Conservation (phyloP, 2,329 filamentous ascomycete genomes). For the Beauveria caledonica region DNA sequence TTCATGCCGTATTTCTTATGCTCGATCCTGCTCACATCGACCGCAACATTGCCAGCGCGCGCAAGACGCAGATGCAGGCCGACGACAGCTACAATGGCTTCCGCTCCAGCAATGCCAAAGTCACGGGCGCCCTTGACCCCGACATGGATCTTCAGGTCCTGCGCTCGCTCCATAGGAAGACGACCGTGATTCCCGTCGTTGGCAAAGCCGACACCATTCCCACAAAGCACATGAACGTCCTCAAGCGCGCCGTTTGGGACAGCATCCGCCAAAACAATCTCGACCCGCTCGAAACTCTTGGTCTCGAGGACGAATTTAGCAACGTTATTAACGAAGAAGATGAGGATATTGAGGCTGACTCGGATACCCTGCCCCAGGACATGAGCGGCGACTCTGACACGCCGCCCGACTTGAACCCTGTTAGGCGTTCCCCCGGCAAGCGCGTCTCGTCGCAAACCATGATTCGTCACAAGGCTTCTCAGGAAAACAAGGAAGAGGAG, state of each 20-base stretch:
- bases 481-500: slow-evolving; percentile 42
- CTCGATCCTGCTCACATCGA: slow-evolving; percentile 84
- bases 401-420: neutral
- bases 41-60: slow-evolving; percentile 64
- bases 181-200: slow-evolving; percentile 89
- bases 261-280: slow-evolving; percentile 73
- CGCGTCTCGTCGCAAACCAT: slow-evolving; percentile 38
- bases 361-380: slow-evolving; percentile 32
- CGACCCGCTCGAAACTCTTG: slow-evolving; percentile 80
- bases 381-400: neutral
- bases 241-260: slow-evolving; percentile 87
- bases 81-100: slow-evolving; percentile 43
- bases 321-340: slow-evolving; percentile 48
- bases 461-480: slow-evolving; percentile 35
- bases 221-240: slow-evolving; percentile 82
- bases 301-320: slow-evolving; percentile 67
- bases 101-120: slow-evolving; percentile 20
- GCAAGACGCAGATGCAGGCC: slow-evolving; percentile 31
- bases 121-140: slow-evolving; percentile 69
- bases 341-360: slow-evolving; percentile 43
- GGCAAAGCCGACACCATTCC: slow-evolving; percentile 96
- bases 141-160: slow-evolving; percentile 87
- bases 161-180: slow-evolving; percentile 82
- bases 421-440: slow-evolving; percentile 24
- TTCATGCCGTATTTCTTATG: slow-evolving; percentile 89